These are phyloP conservation scores for Calonectria pseudoturangicola DNA, from an alignment of 2,329 filamentous ascomycete species.

Conservation along the genomic window DNA sequence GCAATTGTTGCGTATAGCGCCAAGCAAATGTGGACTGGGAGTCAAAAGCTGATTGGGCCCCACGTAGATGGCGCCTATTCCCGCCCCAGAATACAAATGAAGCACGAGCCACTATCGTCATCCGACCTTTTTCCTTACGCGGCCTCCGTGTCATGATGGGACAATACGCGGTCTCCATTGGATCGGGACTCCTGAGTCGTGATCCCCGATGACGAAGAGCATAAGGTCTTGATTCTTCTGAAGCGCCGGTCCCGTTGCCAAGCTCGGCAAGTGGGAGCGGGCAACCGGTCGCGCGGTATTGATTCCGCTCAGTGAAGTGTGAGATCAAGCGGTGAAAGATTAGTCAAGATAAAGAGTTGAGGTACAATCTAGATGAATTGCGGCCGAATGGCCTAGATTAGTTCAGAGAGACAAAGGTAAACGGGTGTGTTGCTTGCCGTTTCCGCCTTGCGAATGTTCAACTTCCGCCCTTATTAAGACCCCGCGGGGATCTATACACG, in stretches of 20 bases:
- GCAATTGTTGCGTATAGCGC: constrained; percentile 1
- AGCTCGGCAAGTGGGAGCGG: not conserved
- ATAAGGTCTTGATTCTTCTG: not conserved
- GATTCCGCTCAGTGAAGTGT: not conserved
- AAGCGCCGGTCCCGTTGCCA: not conserved
- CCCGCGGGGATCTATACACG: no score
- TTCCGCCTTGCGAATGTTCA: no score
- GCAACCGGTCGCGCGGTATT: not conserved
- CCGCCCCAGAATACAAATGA: not conserved
- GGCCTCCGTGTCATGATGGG: not conserved
- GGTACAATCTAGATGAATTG: not conserved
- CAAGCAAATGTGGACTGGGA: constrained; percentile 2
- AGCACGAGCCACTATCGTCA: constrained; percentile 26
- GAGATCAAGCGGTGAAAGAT: not conserved
- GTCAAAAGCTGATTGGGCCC: not conserved
- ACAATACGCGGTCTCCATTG: not conserved
- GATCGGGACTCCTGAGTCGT: not conserved
- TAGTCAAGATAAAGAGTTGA: not conserved
- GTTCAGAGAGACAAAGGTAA: no score
- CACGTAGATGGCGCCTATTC: not conserved
- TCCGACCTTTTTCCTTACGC: constrained; percentile 19
- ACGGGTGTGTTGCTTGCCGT: no score
- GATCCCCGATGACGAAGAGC: not conserved
- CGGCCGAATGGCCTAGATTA: no score
- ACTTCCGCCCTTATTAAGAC: no score